Evolutionary conservation across 495 filamentous ascomycete species (phyloP).

Genomic region (Podospora pseudopauciseta): DNA sequence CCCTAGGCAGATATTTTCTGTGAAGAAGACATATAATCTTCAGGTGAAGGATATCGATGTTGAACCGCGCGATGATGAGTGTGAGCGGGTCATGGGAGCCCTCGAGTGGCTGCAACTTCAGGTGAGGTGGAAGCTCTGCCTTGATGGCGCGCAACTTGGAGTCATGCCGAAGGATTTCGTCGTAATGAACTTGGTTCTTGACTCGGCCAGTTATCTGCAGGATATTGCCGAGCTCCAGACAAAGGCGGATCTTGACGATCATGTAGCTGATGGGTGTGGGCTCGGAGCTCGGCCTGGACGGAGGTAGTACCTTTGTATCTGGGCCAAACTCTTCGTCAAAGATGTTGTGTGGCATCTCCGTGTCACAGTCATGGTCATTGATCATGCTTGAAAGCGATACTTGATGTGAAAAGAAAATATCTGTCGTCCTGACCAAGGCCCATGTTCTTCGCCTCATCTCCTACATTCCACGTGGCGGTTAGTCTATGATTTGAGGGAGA

Average conservation of each 20-base stretch:
- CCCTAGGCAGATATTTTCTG: constrained; percentile 71
- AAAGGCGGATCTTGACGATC: constrained; percentile 71
- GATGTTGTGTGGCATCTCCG: constrained; percentile 80
- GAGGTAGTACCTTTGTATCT: constrained; percentile 70
- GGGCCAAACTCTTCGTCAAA: constrained; percentile 93
- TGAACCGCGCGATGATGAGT: constrained; percentile 77
- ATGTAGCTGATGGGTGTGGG: constrained; percentile 85
- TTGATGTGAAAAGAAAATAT: constrained; percentile 88
- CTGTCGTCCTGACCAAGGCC: constrained; percentile 75
- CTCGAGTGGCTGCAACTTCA: constrained; percentile 65
- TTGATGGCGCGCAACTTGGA: constrained; percentile 65
- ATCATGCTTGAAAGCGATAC: constrained; percentile 85
- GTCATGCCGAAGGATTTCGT: constrained; percentile 76
- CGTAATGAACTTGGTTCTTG: constrained; percentile 60
- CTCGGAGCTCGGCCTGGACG: constrained; percentile 67
- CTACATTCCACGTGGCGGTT: constrained; percentile 22
- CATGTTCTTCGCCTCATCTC: constrained; percentile 91
- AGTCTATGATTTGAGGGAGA: constrained; percentile 6
- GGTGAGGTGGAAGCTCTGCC: constrained; percentile 61
- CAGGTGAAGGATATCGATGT: constrained; percentile 75
- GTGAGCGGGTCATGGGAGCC: constrained; percentile 71
- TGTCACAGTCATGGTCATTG: constrained; percentile 75
- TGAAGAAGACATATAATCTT: constrained; percentile 82
- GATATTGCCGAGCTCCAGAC: constrained; percentile 53
- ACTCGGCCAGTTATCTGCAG: constrained; percentile 49